These are phyloP conservation scores for Agrocybe praecox DNA, from an alignment of 768 basidiomycete species.

Conservation along the genomic window DNA sequence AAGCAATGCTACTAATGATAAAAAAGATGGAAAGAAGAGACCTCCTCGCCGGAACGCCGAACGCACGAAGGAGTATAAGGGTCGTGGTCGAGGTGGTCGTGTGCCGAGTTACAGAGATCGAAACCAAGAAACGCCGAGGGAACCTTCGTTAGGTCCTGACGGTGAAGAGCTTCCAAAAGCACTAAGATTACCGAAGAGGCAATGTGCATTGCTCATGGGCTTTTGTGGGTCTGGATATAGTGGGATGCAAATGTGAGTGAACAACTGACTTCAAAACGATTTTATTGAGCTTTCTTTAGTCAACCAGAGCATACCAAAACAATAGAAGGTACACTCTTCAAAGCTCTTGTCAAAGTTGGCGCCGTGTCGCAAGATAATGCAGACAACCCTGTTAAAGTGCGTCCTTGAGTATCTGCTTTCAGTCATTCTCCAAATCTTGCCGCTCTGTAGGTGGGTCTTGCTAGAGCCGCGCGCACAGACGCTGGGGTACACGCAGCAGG, in stretches of 20 bases:
- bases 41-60: background rate
- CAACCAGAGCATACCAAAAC: constrained; percentile 73
- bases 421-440: background rate
- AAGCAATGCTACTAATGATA: background rate
- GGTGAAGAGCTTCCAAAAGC: constrained; percentile 40
- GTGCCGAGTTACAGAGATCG: background rate
- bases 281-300: constrained; percentile 35
- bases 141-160: background rate
- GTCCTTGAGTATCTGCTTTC: background rate
- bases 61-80: background rate
- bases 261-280: constrained; percentile 29
- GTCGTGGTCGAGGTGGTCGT: background rate
- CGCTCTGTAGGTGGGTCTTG: constrained; percentile 67
- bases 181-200: constrained; percentile 77
- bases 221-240: constrained; percentile 92
- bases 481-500: constrained; percentile 97
- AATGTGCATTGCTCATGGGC: constrained; percentile 83
- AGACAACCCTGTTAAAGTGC: constrained; percentile 84
- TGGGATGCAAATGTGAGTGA: constrained; percentile 99
- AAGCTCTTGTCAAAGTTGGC: constrained; percentile 85
- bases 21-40: background rate
- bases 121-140: background rate
- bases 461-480: constrained; percentile 92
- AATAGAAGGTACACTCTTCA: constrained; percentile 89
- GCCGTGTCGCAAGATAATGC: constrained; percentile 96